Conservation (phyloP, 345 rosid species). For the Eutrema heterophyllum region DNA sequence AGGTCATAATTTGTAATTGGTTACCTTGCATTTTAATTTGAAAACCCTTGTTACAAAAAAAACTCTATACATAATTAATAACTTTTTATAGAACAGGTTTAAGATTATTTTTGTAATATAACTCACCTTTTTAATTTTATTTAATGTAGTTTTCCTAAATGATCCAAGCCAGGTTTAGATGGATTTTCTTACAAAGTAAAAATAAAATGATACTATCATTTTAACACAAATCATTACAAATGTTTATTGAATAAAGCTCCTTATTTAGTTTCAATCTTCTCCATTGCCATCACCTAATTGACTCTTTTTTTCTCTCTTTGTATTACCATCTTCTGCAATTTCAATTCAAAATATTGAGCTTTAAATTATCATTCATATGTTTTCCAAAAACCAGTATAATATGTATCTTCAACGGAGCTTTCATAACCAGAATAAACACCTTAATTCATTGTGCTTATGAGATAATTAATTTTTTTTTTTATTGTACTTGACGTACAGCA, state of each 20-base stretch:
- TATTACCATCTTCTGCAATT: neutral
- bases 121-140: neutral
- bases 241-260: neutral
- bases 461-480: too few relatives aligned
- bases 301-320: neutral
- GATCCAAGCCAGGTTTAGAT: too few relatives aligned
- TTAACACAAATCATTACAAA: neutral
- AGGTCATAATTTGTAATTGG: too few relatives aligned
- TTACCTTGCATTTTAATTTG: too few relatives aligned
- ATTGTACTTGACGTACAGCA: neutral
- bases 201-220: neutral
- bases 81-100: neutral
- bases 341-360: neutral
- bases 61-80: neutral
- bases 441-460: too few relatives aligned
- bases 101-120: neutral
- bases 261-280: neutral
- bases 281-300: neutral
- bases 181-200: neutral
- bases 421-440: neutral
- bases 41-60: too few relatives aligned
- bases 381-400: too few relatives aligned
- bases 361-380: neutral
- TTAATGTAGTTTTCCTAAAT: neutral
- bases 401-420: neutral